Evolutionary conservation across 106 monocot species (phyloP), one percentile per base, ranked within the genome.

Genomic region (Triglochin maritima): DNA sequence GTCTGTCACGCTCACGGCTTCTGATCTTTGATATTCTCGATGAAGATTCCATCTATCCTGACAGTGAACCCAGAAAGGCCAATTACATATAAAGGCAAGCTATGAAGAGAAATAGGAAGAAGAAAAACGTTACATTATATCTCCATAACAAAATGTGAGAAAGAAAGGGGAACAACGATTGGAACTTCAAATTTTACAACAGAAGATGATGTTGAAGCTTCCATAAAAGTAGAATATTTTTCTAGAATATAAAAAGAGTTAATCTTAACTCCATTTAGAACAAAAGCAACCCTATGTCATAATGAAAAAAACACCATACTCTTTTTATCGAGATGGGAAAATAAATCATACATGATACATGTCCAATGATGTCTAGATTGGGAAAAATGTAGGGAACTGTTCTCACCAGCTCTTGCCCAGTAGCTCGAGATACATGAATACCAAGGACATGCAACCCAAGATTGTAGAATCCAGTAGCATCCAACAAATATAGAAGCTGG

Each of bases 21-120:
- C 95, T 87, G 16, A 95, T 95, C 60, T 73, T 90, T 80, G 85
- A 90, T 62, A 90, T 81, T 71, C 87, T 87, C 46, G 95, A 90
- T 63, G 95, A 87, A 60, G 95, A 85, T 71, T 95, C 95, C 87
- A 95, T 90, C 95, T 95, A 80, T 58, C 69, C 84, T 81, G 51
- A 68, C 64, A 49, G 2, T 55, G 14, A 55, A 55, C 55, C 55
- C 55, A 55, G 14, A n/a, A 55, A 55, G 8, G 29, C 29, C 29
- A 29, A 29, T 29, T 29, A 29, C 29, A 29, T 29, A 29, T 29
- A 29, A 29, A 0, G 29, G 29, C 29, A 29, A 55, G 11, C 11
- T 55, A 3, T 3, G 10, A 5, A 9, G 55, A 55, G 14, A 55
- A 55, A 10, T 9, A 55, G 14, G 14, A 3, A 9, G 13, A 55